Evolutionary conservation across 495 filamentous ascomycete genomes (phyloP), one percentile per base, ranked within the genome.

Genomic region (Hypoxylon subgilvum): DNA sequence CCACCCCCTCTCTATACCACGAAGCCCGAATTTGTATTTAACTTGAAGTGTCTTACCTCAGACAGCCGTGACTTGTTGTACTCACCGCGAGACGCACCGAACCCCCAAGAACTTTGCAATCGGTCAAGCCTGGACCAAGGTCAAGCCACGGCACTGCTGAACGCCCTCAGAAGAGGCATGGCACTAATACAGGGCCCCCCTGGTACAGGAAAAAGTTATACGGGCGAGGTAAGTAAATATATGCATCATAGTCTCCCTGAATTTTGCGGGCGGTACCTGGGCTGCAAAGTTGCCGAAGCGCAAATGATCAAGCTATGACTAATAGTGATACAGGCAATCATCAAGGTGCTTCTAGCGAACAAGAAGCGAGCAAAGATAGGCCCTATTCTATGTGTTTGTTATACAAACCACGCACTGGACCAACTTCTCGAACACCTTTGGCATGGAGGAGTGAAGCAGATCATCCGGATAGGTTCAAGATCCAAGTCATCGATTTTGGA

Each of bases 151-250:
- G 81, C 85, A 1, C 62, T 89, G 8, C 63, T 87, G 2, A 68
- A 78, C 17, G 74, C 82, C 4, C 72, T 94, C 2, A 78, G 72
- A 2, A 74, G 79, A 8, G 71, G 74, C 2, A 59, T 90, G 14
- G 82, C 82, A 4, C 71, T 91, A 0, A 88, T 92, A 14, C 88
- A 93, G 76, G 90, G 90, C 0, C 90, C 90, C 0, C 90, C 90
- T 4, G 90, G 90, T 0, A 92, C 89, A 1, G 89, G 90, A 1
- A 93, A 95, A 65, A 81, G 75, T 28, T 88, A 78, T 52, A 82
- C 79, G 0, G 85, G 82, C 2, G 77, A 61, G 44, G 57, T 61
- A 44, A 55, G 40, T 22, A n/a, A n/a, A n/a, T n/a, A n/a, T n/a
- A n/a, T n/a, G n/a, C n/a, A n/a, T n/a, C n/a, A n/a, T 43, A 18